Evolutionary conservation across 1,284 basidiomycete species (phyloP), one percentile per base, ranked within the genome.

Genomic region (Hymenochaete sp.): DNA sequence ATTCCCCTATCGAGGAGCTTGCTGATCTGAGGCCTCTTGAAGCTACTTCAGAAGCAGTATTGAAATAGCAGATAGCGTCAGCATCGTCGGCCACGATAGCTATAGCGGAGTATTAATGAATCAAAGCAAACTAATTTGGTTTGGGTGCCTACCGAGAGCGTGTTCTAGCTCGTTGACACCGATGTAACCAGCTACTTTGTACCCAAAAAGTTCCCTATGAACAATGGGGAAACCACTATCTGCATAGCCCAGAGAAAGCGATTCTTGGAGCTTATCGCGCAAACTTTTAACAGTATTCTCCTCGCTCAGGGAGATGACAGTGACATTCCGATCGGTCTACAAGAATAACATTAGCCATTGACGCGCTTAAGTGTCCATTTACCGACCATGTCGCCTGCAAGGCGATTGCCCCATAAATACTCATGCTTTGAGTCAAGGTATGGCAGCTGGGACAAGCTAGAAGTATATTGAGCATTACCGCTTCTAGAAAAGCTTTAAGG

Each of bases 101-200:
- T 89, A 56, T 24, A 8, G 45, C 42, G 43, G 37, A 25, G 35
- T 27, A 43, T 47, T 27, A 38, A 19, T 22, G 39, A 33, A 52
- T 42, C 14, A 41, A 24, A 45, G 45, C 37, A 41, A 13, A 24
- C 16, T n/a, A 21, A 29, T 29, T 19, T 24, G 9, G 3, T 18
- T 22, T 16, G n/a, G 43, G 21, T 2, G 67, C 80, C 53, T 59
- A 92, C 91, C 76, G n/a, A 96, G 66, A 3, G 90, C 92, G 62
- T 97, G 91, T 57, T 96, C 92, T 22, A 98, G 73, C 62, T 98
- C 95, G 58, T 82, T 91, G 26, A 83, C 78, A 0, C 92, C 91
- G 51, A 98, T 85, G 62, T 93, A 95, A 2, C 93, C 95, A n/a
- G 91, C 74, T 70, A 96, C 75, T 32, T 86, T 74, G 53, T 73